Percentiles rank a stretch among this genome's conserved stretches.
phyloP scores from a whole-genome alignment of 495 filamentous ascomycete species.

The Penicillium pancosmium region DNA sequence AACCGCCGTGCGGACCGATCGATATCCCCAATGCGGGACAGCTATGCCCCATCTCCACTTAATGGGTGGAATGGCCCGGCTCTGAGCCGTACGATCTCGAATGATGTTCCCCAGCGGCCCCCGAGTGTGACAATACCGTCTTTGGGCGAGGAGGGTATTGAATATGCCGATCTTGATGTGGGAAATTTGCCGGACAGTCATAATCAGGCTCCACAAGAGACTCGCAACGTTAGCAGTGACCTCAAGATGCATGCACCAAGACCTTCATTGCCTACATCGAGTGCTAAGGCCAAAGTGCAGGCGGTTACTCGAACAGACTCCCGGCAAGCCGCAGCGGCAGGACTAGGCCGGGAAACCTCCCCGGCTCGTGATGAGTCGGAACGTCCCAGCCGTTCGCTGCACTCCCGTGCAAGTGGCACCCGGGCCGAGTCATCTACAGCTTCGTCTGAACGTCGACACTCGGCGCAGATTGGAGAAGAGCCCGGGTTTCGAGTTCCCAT shows the following conservation, averaged over 20 bases:
- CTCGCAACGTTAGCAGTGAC: conserved; percentile 75
- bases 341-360: conserved; percentile 68
- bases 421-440: conserved; percentile 57
- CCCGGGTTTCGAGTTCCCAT: conserved; percentile 94
- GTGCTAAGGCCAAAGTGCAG: conserved; percentile 77
- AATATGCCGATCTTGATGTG: conserved; percentile 71
- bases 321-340: conserved; percentile 75
- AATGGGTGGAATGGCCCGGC: conserved; percentile 63
- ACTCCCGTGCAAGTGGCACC: conserved; percentile 47
- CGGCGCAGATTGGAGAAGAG: conserved; percentile 63
- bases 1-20: conserved; percentile 72
- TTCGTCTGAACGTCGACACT: conserved; percentile 52
- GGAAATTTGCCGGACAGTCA: conserved; percentile 39
- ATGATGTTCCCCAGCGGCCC: conserved; percentile 60
- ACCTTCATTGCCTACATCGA: conserved; percentile 75
- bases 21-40: conserved; percentile 72
- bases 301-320: conserved; percentile 89
- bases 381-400: conserved; percentile 51
- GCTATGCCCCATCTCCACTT: conserved; percentile 83
- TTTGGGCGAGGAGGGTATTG: conserved; percentile 84
- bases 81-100: conserved; percentile 49
- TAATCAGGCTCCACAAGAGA: conserved; percentile 60
- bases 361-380: conserved; percentile 63
- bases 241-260: conserved; percentile 90
- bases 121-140: conserved; percentile 81